Conservation (phyloP, 768 basidiomycete genomes). For the Podaxis sp. region DNA sequence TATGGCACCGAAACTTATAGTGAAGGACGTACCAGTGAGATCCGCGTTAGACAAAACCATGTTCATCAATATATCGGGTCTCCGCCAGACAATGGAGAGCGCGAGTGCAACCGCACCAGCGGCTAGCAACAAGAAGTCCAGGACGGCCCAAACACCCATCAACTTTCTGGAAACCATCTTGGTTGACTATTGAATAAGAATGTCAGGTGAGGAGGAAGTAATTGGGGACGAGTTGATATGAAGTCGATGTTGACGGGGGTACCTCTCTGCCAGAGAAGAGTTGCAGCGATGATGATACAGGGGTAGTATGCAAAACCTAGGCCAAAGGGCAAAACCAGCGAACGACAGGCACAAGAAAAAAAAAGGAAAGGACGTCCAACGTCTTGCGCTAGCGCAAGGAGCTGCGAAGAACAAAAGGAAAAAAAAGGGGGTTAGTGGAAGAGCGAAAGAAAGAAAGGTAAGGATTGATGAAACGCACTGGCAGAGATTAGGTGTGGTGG, state of each 20-base stretch:
- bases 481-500: neutral
- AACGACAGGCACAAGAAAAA: conserved; percentile 31
- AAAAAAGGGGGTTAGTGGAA: conserved; percentile 15
- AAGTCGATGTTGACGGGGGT: conserved; percentile 16
- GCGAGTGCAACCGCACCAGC: conserved; percentile 65
- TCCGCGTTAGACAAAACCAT: conserved; percentile 59
- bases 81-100: conserved; percentile 71
- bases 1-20: neutral
- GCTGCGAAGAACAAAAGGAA: conserved; percentile 29
- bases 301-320: conserved; percentile 22
- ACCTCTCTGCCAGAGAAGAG: conserved; percentile 53
- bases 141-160: conserved; percentile 68
- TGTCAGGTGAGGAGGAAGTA: conserved; percentile 10
- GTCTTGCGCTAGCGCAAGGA: conserved; percentile 52
- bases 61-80: conserved; percentile 68
- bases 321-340: conserved; percentile 1
- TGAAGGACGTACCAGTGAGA: conserved; percentile 51
- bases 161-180: conserved; percentile 73
- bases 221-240: conserved; percentile 13
- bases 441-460: conserved; percentile 11
- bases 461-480: conserved; percentile 10
- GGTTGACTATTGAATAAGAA: conserved; percentile 18
- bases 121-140: conserved; percentile 69
- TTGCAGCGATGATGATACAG: conserved; percentile 21
- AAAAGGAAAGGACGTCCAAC: conserved; percentile 65